phyloP scores from a whole-genome alignment of 208 protist genomes.

The Crithidia fasciculata region DNA sequence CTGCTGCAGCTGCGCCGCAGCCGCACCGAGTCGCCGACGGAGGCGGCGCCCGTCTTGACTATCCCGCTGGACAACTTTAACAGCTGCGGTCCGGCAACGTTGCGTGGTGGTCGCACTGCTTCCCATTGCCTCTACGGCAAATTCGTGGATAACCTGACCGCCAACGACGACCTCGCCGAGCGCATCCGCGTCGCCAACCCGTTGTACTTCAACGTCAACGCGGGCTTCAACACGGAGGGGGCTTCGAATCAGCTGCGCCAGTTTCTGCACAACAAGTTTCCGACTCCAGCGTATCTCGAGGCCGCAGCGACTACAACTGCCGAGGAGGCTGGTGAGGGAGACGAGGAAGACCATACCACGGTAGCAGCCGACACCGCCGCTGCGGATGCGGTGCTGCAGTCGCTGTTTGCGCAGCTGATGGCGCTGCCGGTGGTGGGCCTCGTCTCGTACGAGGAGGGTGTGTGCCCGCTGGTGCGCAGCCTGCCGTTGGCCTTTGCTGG shows the following conservation, averaged over 20 bases:
- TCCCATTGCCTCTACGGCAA: slow-evolving; percentile 23
- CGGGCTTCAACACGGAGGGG: slow-evolving; percentile 8
- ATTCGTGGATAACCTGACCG: slow-evolving; percentile 27
- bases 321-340: not conserved
- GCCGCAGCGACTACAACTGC: not conserved
- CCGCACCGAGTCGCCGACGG: not conserved
- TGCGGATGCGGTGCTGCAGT: slow-evolving; percentile 3
- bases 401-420: slow-evolving; percentile 47
- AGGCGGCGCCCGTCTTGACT: slow-evolving; percentile 36
- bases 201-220: slow-evolving; percentile 52
- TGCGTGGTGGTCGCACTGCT: slow-evolving; percentile 10
- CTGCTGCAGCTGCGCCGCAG: slow-evolving; percentile 24
- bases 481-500: slow-evolving; percentile 40
- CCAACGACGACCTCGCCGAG: slow-evolving; percentile 4
- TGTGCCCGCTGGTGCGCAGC: slow-evolving; percentile 52
- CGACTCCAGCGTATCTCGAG: slow-evolving; percentile 30
- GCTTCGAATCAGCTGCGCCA: slow-evolving; percentile 19
- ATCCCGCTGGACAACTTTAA: slow-evolving; percentile 60
- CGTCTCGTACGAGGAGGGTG: slow-evolving; percentile 39
- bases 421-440: slow-evolving; percentile 47
- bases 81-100: slow-evolving; percentile 42
- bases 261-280: slow-evolving; percentile 30
- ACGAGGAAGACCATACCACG: not conserved
- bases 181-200: slow-evolving; percentile 8
- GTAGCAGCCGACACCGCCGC: not conserved